These are phyloP conservation scores for Kingdonia uniflora DNA, from an alignment of 164 flowering plant genomes.

Conservation along the genomic window DNA sequence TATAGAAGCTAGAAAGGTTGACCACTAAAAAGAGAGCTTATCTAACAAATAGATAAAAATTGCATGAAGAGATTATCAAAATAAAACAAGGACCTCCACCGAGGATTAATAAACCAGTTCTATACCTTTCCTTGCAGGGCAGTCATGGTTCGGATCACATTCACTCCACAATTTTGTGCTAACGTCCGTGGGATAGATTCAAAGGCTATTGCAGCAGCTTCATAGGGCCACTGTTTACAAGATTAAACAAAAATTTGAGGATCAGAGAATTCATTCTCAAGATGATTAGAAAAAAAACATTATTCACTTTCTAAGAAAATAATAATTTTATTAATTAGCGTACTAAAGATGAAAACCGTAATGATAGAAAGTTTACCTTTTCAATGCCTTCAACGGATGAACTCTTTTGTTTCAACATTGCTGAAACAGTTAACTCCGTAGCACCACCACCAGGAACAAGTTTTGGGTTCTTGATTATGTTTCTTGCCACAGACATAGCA, in stretches of 20 bases:
- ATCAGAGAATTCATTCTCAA: no score
- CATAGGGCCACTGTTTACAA: constrained; percentile 88
- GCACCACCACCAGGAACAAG: constrained; percentile 99
- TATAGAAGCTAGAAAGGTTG: background rate
- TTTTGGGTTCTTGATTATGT: constrained; percentile 86
- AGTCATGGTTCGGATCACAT: constrained; percentile 91
- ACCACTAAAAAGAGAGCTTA: no score
- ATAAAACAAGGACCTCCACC: background rate
- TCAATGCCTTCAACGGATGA: constrained; percentile 87
- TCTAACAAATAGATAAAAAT: no score
- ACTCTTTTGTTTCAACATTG: constrained; percentile 89
- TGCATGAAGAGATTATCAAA: background rate
- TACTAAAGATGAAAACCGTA: no score
- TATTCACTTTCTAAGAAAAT: no score
- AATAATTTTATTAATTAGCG: no score
- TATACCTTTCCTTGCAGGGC: constrained; percentile 91
- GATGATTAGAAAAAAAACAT: no score
- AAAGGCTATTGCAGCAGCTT: constrained; percentile 98
- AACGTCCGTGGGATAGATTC: constrained; percentile 97
- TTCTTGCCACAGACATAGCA: constrained; percentile 93
- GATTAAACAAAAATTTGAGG: background rate
- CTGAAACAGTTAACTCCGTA: constrained; percentile 90
- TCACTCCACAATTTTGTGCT: constrained; percentile 95
- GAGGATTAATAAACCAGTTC: no score
- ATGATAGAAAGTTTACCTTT: constrained; percentile 35